Base-by-base conservation (phyloP, 257 asterid species). In the Solanum rostratum region DNA sequence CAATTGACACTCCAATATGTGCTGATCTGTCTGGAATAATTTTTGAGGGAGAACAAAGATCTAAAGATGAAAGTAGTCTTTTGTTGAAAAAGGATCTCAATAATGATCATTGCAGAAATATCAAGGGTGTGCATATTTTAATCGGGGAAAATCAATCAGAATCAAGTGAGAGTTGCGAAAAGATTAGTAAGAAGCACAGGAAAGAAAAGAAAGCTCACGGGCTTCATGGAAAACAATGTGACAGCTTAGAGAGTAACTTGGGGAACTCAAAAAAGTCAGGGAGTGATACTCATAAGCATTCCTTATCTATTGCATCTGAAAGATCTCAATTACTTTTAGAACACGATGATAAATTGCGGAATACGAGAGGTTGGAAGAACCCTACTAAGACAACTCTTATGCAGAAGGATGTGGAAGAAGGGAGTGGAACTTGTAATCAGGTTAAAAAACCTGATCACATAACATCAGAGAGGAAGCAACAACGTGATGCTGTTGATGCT, bases 401-500 rank as follows among this genome's bases (percentile, higher is more conserved):
- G 88, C 91, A 86, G 88, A 88, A 70, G 88, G 91, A 90, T 68
- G 91, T 84, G 68, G 80, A 79, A 55, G 83, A 76, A 82, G 70
- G 78, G 22, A 50, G 46, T 29, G 90, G 83, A 86, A 84, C 88
- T 73, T 86, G 92, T 79, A 86, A 83, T 88, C 88, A 87, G 85
- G 92, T 84, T 81, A 92, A 89, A 57, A 30, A 16, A 52, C 85
- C 85, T 22, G 85, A 89, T 70, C 89, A 91, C 81, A 83, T 90
- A 49, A 86, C 88, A 78, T 45, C 76, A 84, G 91, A 92, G 86
- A 90, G 99, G 89, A 94, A 93, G 86, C 97, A 93, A 87, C 97
- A 96, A 84, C 97, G 98, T 3, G 97, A 92, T 88, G 99, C 97
- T 82, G 94, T 94, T 84, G 97, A 96, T 80, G 98, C 98, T 74